Evolutionary conservation across 2,329 filamentous ascomycete species (phyloP), one percentile per base, ranked within the genome.

Genomic region (Ceratocystis colombiana): DNA sequence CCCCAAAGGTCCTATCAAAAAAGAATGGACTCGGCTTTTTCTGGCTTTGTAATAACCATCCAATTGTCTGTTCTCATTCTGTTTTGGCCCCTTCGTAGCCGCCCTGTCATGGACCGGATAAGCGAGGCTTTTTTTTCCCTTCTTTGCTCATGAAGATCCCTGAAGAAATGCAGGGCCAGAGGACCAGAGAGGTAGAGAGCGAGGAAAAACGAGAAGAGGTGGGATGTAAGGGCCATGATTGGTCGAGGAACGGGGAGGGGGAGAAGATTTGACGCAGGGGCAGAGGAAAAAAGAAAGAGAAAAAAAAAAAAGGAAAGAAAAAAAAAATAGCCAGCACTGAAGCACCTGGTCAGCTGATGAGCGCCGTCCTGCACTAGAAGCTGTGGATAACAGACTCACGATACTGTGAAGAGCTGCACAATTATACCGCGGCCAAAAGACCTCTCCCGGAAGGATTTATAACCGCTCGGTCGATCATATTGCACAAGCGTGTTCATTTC

Each of bases 401-500:
- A 37, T 37, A 12, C 37, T 37, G 37, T 12, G 37, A 48, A 48
- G 7, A 48, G 15, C 3, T 37, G 37, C 10, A 37, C 37, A 37
- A 10, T 10, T 37, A 12, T 12, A 37, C 37, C 1, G 37, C 37
- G 8, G 10, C 8, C 37, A 37, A 12, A 37, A 10, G 3, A 5
- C 22, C 15, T 8, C 28, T 15, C 53, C 4, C 53, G 53, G 25
- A 57, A 57, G 53, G 53, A 57, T 57, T 57, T n/a, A 57, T 33
- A 57, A 28, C 53, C 25, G 53, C 53, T n/a, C 28, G 22, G 22
- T 57, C 25, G 53, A 57, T 57, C 53, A n/a, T 57, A 30, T 28
- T 57, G 53, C 53, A 57, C 53, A 33, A 30, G 53, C 25, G 10
- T 50, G 53, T 30, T 57, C 22, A 57, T 57, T 57, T 57, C 53